Evolutionary conservation across 2,329 filamentous ascomycete genomes (phyloP), one percentile per base, ranked within the genome.

Genomic region (Boeremia exigua): DNA sequence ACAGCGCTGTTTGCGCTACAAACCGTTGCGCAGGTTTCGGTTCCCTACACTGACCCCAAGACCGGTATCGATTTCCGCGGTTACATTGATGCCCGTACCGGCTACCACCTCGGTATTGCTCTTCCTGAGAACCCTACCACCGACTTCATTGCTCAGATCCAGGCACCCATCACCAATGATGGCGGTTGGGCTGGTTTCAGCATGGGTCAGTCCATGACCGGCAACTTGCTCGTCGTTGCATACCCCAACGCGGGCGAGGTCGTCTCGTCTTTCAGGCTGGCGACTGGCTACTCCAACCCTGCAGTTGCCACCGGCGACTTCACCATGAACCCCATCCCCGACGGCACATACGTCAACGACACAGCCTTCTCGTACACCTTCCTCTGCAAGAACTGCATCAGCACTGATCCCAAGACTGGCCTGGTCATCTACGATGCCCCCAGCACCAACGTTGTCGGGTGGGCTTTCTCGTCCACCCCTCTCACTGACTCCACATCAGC

Each of bases 361-460:
- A 84, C 82, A 1, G 81, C 83, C 45, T 80, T 80, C 60, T 80
- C 80, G 6, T 84, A 82, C 61, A 85, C 83, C 1, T 85, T 84
- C 69, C 76, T 85, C 29, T 86, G 83, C 67, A 70, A 65, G 14
- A 70, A 69, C 32, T 76, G 73, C 48, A 68, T 77, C 38, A 69
- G 65, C 36, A 58, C 64, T 14, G 65, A 69, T 54, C 50, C 52
- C 3, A 34, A 51, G 6, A 60, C 47, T 3, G 66, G 61, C 15
- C 57, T 70, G 4, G 58, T 67, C 28, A 61, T 75, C 53, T 67
- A 63, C 34, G 64, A 68, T 1, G 54, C 62, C 27, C 58, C 62
- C 6, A 54, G 43, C 25, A 59, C 56, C 30, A 72, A 68, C 50
- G 60, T 75, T 9, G 52, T 74, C 40, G 72, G 70, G 10, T 75